phyloP scores from a whole-genome alignment of 106 monocot genomes.

The Allium sativum region DNA sequence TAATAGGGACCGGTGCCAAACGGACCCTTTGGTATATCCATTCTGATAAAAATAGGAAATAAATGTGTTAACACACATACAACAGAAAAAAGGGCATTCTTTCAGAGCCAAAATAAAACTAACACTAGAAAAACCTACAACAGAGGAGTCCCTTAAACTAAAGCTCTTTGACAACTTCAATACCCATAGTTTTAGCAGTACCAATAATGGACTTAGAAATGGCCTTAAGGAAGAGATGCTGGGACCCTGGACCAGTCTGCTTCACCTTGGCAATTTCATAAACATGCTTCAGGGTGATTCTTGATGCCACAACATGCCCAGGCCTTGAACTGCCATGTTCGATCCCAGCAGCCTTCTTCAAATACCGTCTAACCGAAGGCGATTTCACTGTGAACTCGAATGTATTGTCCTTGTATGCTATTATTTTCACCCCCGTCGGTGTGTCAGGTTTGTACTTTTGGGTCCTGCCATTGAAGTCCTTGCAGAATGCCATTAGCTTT shows the following conservation, averaged over 20 bases:
- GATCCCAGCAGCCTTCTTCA: conserved; percentile 57
- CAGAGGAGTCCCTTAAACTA: background rate
- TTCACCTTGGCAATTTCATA: conserved; percentile 64
- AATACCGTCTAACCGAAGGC: conserved; percentile 45
- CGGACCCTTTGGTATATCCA: too few relatives aligned
- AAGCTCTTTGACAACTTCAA: conserved; percentile 48
- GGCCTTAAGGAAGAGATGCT: conserved; percentile 40
- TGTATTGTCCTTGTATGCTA: conserved; percentile 54
- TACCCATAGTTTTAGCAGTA: conserved; percentile 50
- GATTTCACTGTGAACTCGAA: conserved; percentile 57
- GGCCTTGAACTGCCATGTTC: conserved; percentile 37
- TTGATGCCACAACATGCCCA: conserved; percentile 27
- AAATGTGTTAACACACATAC: too few relatives aligned
- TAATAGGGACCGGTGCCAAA: too few relatives aligned
- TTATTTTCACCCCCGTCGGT: conserved; percentile 55
- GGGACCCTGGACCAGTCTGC: conserved; percentile 28
- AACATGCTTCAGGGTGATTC: conserved; percentile 33
- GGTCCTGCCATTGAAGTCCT: conserved; percentile 53
- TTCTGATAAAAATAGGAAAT: too few relatives aligned
- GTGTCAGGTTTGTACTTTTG: conserved; percentile 58
- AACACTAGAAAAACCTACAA: background rate
- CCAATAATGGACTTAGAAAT: conserved; percentile 56
- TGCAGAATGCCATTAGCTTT: conserved; percentile 63
- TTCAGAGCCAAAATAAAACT: background rate
- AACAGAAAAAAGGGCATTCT: too few relatives aligned